Evolutionary conservation across 139 green algal genomes (phyloP).

Genomic region (Auxenochlorella protothecoides): DNA sequence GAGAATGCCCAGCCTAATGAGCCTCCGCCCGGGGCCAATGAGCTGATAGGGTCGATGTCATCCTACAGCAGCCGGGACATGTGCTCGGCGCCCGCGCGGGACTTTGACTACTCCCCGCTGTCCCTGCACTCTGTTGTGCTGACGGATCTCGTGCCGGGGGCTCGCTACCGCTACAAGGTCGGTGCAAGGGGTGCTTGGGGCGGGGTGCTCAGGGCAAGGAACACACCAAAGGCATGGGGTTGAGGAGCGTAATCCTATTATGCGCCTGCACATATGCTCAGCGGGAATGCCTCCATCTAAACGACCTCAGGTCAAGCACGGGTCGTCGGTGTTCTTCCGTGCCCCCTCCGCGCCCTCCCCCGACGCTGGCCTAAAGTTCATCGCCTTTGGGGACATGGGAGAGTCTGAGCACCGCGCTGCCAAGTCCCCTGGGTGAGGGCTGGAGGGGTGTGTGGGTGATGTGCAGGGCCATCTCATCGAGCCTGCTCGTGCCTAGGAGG

Average conservation of each 20-base stretch:
- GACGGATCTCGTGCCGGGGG: constrained; percentile 25
- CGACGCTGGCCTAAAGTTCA: constrained; percentile 38
- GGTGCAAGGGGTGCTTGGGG: too few species aligned
- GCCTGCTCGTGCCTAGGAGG: too few species aligned
- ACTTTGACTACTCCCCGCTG: constrained; percentile 5
- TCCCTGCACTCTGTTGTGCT: constrained; percentile 36
- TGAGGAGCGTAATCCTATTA: too few species aligned
- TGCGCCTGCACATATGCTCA: too few species aligned
- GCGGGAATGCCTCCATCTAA: too few species aligned
- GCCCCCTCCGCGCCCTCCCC: constrained; percentile 11
- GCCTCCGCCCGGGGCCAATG: too few species aligned
- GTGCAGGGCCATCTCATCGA: too few species aligned
- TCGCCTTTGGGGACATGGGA: constrained; percentile 68
- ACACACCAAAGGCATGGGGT: too few species aligned
- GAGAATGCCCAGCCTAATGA: neutral
- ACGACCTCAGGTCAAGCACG: too few species aligned
- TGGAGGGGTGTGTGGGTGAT: too few species aligned
- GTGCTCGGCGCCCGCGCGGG: constrained; percentile 32
- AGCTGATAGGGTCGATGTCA: too few species aligned
- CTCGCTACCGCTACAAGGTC: constrained; percentile 27
- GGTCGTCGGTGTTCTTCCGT: constrained; percentile 17
- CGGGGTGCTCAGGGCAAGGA: too few species aligned
- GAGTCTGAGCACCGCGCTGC: constrained; percentile 22
- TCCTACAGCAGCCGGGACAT: constrained; percentile 28
- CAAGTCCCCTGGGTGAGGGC: constrained; percentile 34